These are phyloP conservation scores for Pleurotus cornucopiae DNA, from an alignment of 768 basidiomycete genomes.

Conservation along the genomic window DNA sequence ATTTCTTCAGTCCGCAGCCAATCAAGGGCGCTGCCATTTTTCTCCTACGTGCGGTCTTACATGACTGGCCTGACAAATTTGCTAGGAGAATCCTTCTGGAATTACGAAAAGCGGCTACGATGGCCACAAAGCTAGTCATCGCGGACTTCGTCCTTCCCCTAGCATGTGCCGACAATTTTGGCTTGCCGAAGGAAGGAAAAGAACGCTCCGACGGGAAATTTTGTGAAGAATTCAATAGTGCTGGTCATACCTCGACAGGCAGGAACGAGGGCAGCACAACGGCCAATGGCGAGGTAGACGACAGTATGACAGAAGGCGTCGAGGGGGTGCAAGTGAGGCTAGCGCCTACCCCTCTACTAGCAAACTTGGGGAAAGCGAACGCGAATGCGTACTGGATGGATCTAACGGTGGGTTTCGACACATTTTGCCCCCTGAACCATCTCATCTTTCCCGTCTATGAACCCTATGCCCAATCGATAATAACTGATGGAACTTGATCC, in stretches of 20 bases:
- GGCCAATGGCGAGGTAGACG: constrained; percentile 13
- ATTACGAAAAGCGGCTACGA: constrained; percentile 39
- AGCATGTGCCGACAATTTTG: constrained; percentile 56
- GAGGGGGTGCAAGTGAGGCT: constrained; percentile 51
- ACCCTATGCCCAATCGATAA: constrained; percentile 2
- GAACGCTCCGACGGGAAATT: neutral
- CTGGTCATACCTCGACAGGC: neutral
- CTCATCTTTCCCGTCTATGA: neutral
- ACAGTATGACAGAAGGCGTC: constrained; percentile 28
- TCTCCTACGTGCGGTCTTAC: constrained; percentile 65
- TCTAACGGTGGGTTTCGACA: constrained; percentile 42
- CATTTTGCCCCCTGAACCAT: neutral
- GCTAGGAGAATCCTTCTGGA: constrained; percentile 42
- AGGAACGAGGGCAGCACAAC: neutral
- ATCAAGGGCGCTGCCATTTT: constrained; percentile 54
- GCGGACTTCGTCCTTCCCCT: constrained; percentile 70
- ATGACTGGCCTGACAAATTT: constrained; percentile 73
- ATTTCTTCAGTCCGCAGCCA: constrained; percentile 71
- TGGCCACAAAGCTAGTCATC: constrained; percentile 59
- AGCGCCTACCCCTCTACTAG: constrained; percentile 58
- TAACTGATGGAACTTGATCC: neutral
- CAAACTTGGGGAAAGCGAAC: constrained; percentile 72
- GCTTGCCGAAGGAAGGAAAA: neutral
- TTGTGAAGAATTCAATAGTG: neutral
- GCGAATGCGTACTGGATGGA: constrained; percentile 72